These are phyloP conservation scores for Colletotrichum destructivum DNA, from an alignment of 2,329 filamentous ascomycete species.

Conservation along the genomic window DNA sequence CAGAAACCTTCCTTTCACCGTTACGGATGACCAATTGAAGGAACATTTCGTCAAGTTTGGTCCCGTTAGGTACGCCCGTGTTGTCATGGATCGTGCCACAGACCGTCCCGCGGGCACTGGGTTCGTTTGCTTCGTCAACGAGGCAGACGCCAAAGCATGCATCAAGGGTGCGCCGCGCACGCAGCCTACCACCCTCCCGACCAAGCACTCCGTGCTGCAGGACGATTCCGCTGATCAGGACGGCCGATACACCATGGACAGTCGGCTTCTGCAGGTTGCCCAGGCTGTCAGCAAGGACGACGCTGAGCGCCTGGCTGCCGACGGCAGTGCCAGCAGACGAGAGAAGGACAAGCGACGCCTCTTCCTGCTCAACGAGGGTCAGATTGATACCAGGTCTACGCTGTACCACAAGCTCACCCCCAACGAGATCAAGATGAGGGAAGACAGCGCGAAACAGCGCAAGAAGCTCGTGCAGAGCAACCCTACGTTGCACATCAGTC, in stretches of 20 bases:
- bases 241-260: slow-evolving; percentile 91
- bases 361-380: slow-evolving; percentile 90
- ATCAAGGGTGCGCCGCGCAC: slow-evolving; percentile 80
- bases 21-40: slow-evolving; percentile 85
- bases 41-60: slow-evolving; percentile 92
- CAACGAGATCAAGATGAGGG: slow-evolving; percentile 88
- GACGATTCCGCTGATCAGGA: slow-evolving; percentile 86
- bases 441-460: slow-evolving; percentile 88
- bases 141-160: slow-evolving; percentile 82
- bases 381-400: slow-evolving; percentile 82
- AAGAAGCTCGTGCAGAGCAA: slow-evolving; percentile 93
- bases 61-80: slow-evolving; percentile 88
- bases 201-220: slow-evolving; percentile 86
- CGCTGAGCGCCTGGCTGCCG: slow-evolving; percentile 81
- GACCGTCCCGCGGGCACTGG: slow-evolving; percentile 92
- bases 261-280: slow-evolving; percentile 86
- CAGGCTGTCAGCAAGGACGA: slow-evolving; percentile 88
- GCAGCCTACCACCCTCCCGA: slow-evolving; percentile 59
- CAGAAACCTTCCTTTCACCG: slow-evolving; percentile 93
- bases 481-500: slow-evolving; percentile 87
- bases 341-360: slow-evolving; percentile 93
- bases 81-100: slow-evolving; percentile 89
- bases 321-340: slow-evolving; percentile 73
- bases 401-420: slow-evolving; percentile 83
- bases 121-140: slow-evolving; percentile 92